Base-by-base conservation (phyloP, 805 yeast species). In the Saturnispora zaruensis region DNA sequence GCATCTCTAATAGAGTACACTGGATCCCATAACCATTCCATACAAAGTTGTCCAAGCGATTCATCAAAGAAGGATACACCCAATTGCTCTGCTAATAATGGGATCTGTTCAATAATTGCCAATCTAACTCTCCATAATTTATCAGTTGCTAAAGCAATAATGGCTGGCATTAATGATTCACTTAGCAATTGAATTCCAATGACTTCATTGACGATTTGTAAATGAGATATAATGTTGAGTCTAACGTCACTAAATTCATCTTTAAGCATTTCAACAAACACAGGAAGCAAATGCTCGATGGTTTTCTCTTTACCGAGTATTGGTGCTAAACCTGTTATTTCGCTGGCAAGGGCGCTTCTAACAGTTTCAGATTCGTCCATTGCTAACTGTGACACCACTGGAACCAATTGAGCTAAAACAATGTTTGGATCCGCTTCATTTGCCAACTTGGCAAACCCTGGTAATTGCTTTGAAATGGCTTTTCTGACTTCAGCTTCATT, bases 1-100 rank as follows among this genome's bases (percentile, higher is more conserved):
- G 99, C 99, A 57, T 88, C 95, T 68, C 99, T 82, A 53, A 93
- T 90, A 5, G 98, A 90, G 69, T 80, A 93, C 37, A 93, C 99
- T 4, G 90, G 86, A 70, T 93, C 99, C 96, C 97, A 90, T 56
- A 93, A 74, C 98, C 99, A 93, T n/a, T 90, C 85, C 78, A 93
- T 78, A 61, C 96, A 93, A 58, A 93, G 74, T 45, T 86, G 82
- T 55, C 95, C 89, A 56, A 93, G 74, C 60, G 90, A 96, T 64
- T 87, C 86, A 66, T 93, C 93, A 69, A 93, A 93, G 62, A 91
- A 89, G 26, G 87, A 82, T 48, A 86, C 90, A 26, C 99, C 99
- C 53, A 93, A 74, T 69, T 93, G 98, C 60, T 86, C 85, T 6
- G 98, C 97, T 57, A 93, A 74, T 55, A 91, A 75, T 28, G 99